Conservation (phyloP, 1,284 basidiomycete genomes). For the Blastosporella zonata region DNA sequence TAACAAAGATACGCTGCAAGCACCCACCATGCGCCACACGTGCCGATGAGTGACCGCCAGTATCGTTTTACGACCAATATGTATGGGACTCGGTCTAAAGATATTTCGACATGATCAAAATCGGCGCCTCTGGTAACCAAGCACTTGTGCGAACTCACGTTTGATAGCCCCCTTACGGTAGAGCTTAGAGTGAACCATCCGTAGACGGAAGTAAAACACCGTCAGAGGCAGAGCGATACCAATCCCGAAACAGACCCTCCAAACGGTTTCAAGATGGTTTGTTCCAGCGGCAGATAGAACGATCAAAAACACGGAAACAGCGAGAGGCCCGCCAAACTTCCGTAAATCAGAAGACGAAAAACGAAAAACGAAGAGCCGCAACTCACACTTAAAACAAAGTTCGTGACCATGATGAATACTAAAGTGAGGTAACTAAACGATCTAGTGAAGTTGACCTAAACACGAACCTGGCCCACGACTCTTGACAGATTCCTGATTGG, state of each 20-base stretch:
- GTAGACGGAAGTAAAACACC: conserved; percentile 71
- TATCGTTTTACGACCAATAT: conserved; percentile 60
- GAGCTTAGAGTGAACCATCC: conserved; percentile 68
- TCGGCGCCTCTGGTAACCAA: neutral
- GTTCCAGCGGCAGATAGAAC: conserved; percentile 66
- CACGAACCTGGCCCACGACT: conserved; percentile 62
- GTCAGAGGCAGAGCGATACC: conserved; percentile 65
- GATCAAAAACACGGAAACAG: conserved; percentile 70
- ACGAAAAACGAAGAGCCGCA: neutral
- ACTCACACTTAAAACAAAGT: conserved; percentile 51
- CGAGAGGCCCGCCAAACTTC: conserved; percentile 67
- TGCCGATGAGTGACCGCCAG: conserved; percentile 65
- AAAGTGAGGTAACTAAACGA: conserved; percentile 2
- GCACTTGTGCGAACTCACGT: conserved; percentile 34
- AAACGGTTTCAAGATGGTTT: conserved; percentile 65
- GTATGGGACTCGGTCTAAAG: conserved; percentile 59
- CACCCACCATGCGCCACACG: too few relatives aligned
- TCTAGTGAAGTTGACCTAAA: conserved; percentile 4
- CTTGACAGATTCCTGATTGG: conserved; percentile 66
- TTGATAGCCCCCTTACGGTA: conserved; percentile 68
- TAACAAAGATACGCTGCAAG: too few relatives aligned
- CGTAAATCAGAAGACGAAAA: conserved; percentile 1
- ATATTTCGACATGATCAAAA: neutral
- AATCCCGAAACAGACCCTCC: conserved; percentile 76
- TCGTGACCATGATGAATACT: conserved; percentile 76